Base-by-base conservation (phyloP, 306 rosid species). In the Comarum palustre region DNA sequence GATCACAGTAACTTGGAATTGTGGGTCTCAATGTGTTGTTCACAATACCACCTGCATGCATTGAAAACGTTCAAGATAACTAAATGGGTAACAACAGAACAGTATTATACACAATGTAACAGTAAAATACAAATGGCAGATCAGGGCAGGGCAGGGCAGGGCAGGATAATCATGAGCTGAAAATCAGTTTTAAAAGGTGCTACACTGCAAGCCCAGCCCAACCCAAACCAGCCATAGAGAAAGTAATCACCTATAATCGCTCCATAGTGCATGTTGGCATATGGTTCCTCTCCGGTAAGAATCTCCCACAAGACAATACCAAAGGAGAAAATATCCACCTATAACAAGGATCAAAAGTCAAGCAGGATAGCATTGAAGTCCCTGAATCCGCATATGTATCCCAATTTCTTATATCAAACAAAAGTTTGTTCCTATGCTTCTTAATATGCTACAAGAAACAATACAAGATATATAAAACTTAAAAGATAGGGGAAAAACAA, bases 221-320 rank as follows among this genome's bases (percentile, higher is more conserved):
- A 34, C 34, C 16, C 17, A 61, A 24, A 66, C 16, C 8, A 38
- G 62, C 9, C 24, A 61, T n/a, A 63, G 60, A 39, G 51, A 68
- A 54, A 67, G 57, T 55, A 36, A 74, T 48, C 27, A 90, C 96
- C 97, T 82, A 93, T 93, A 46, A 93, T 93, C 39, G 96, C 98
- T 72, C 97, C 98, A 57, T 87, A 93, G 80, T 93, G 98, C 98
- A 93, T 93, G 84, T 93, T 87, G 69, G 96, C 97, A 65, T 93
- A 91, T 22, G 97, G 98, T 81, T 93, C 98, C 75, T 93, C 97
- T 19, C 98, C 96, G 0, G 98, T 93, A 72, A 93, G 94, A 79
- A 93, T 91, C 86, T 93, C 97, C 98, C 98, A 93, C 38, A 93
- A 75, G 31, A 89, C 94, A 34, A 93, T 90, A 47, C 98, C 98